Conservation (phyloP, 768 basidiomycete genomes). For the Termitomyces sp. region DNA sequence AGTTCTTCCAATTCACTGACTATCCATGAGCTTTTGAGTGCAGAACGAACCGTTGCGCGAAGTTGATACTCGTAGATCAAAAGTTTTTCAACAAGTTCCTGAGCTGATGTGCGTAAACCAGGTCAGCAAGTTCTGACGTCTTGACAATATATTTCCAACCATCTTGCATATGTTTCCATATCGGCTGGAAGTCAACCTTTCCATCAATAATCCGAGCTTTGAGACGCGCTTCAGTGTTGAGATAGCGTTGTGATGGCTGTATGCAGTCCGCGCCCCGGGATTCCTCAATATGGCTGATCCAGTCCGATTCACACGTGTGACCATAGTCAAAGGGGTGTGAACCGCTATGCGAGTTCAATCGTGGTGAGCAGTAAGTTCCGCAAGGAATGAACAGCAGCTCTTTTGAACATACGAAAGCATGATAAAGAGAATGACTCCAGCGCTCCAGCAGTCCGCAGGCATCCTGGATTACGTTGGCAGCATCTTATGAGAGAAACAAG, state of each 20-base stretch:
- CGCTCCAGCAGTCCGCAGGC: conserved; percentile 90
- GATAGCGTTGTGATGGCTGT: conserved; percentile 36
- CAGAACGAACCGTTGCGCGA: conserved; percentile 59
- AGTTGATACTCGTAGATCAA: conserved; percentile 50
- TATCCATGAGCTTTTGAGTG: conserved; percentile 67
- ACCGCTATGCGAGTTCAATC: conserved; percentile 37
- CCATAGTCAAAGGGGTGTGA: conserved; percentile 75
- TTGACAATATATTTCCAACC: conserved; percentile 35
- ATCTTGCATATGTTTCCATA: conserved; percentile 53
- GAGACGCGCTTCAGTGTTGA: conserved; percentile 49
- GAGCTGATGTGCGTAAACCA: conserved; percentile 35
- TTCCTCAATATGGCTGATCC: conserved; percentile 28
- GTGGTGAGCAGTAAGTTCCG: neutral
- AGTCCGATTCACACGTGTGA: conserved; percentile 25
- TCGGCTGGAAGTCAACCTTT: conserved; percentile 46
- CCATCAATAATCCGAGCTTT: conserved; percentile 68
- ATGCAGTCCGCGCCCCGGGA: conserved; percentile 23
- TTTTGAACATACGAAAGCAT: conserved; percentile 69
- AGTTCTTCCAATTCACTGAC: conserved; percentile 53
- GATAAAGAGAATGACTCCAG: conserved; percentile 74
- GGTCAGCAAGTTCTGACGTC: neutral
- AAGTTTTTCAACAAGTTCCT: conserved; percentile 50
- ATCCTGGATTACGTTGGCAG: conserved; percentile 37
- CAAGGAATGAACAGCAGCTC: neutral
- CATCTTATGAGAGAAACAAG: neutral